Evolutionary conservation across 2,329 filamentous ascomycete genomes (phyloP).

Genomic region (Cryoendolithus antarcticus): DNA sequence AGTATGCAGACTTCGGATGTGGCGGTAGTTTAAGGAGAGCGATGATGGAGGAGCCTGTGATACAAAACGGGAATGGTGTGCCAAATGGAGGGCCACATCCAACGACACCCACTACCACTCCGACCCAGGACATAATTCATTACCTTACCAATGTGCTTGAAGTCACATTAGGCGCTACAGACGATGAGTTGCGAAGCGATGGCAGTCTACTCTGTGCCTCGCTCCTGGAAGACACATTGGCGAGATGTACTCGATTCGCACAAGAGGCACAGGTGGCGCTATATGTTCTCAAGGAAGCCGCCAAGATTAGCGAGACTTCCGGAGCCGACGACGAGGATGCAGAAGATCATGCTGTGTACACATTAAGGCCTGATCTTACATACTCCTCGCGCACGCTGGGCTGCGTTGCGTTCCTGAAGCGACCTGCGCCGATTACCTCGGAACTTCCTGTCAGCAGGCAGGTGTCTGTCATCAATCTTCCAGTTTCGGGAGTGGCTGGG

Average conservation of each 20-base stretch:
- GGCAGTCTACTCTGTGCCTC: conserved; percentile 71
- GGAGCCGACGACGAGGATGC: conserved; percentile 6
- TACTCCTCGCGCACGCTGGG: conserved; percentile 68
- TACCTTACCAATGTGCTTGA: conserved; percentile 37
- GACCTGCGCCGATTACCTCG: conserved; percentile 75
- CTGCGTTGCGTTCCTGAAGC: conserved; percentile 82
- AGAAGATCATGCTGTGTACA: conserved; percentile 54
- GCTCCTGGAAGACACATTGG: conserved; percentile 64
- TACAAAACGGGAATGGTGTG: conserved; percentile 23
- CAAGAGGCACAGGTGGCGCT: conserved; percentile 76
- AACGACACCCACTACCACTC: conserved; percentile 23
- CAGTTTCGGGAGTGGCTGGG: conserved; percentile 62
- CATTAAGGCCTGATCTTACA: conserved; percentile 68
- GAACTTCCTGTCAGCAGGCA: conserved; percentile 71
- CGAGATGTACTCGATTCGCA: conserved; percentile 80
- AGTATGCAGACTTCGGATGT: too few species aligned
- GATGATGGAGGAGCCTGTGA: conserved; percentile 26
- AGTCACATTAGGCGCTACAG: conserved; percentile 39
- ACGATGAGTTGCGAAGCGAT: conserved; percentile 66
- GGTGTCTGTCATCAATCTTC: conserved; percentile 85
- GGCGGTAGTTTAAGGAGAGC: too few species aligned
- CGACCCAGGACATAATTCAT: conserved; percentile 36
- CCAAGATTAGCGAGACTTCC: conserved; percentile 14
- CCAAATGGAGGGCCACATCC: conserved; percentile 18
- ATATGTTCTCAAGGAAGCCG: conserved; percentile 77